Evolutionary conservation across 495 filamentous ascomycete species (phyloP), one percentile per base, ranked within the genome.

Genomic region (Hapsidospora chrysogenum): DNA sequence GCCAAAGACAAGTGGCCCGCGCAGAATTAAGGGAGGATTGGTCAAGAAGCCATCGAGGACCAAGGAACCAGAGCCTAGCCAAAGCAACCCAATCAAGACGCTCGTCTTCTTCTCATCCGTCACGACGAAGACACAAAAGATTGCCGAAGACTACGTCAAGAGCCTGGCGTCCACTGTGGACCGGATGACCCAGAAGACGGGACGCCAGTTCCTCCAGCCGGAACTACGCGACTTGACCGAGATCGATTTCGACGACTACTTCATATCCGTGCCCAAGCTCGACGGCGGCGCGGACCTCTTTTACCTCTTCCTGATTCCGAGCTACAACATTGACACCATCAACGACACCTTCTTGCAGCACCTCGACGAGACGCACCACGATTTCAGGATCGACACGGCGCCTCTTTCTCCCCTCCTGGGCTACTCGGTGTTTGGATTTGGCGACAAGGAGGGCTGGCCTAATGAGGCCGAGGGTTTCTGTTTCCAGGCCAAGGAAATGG

Each of bases 351-450:
- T 95, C 49, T 56, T 95, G 10, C 68, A 74, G 33, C 83, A 95
- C 52, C 54, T 96, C 9, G 63, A 76, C 45, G 87, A 96, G 46
- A 96, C 85, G 0, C 86, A 95, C 47, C 67, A 95, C 56, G 87
- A 96, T 53, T 95, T 95, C 58, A 75, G 87, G 14, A 89, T 96
- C 40, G 85, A 94, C 50, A 93, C 85, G 0, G 77, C 80, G 1
- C 78, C 89, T 0, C 53, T 96, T 28, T 76, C 77, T 0, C 57
- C 57, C 8, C 55, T 95, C 26, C 60, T 83, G 3, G 87, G 87
- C 9, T 96, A 92, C 47, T 80, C 79, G 0, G 87, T 96, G 2
- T 95, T 95, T 62, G 87, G 87, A 0, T 77, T 94, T 44, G 87
- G 87, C 14, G 87, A 96, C 50, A 72, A 70, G 37, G 80, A 86